Evolutionary conservation across 495 filamentous ascomycete genomes (phyloP).

Genomic region (Aspergillus sclerotioniger): DNA sequence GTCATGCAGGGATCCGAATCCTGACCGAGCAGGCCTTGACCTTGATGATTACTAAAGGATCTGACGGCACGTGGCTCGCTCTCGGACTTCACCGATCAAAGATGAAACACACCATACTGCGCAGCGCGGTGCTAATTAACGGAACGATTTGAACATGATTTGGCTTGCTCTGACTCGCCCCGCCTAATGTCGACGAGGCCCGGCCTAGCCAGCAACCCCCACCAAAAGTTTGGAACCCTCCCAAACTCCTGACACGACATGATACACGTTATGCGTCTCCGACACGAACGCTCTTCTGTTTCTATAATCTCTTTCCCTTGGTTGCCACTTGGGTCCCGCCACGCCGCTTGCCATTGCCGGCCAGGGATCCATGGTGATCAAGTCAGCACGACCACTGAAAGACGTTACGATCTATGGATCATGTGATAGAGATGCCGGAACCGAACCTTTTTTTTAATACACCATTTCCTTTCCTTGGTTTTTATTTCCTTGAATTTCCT

Average conservation of each 20-base stretch:
- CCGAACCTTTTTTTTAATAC: slow-evolving; percentile 18
- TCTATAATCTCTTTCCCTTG: slow-evolving; percentile 19
- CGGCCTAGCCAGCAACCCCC: not conserved
- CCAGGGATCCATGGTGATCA: slow-evolving; percentile 26
- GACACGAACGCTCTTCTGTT: slow-evolving; percentile 16
- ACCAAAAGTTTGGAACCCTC: not conserved
- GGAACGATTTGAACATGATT: slow-evolving; percentile 1
- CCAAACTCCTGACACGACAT: slow-evolving; percentile 14
- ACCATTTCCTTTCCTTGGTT: slow-evolving; percentile 20
- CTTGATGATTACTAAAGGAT: not conserved
- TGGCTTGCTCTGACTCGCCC: not conserved
- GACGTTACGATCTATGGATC: slow-evolving; percentile 49
- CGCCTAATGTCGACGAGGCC: not conserved
- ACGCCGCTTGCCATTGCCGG: slow-evolving; percentile 1
- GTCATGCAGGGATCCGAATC: not conserved
- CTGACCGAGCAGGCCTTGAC: not conserved
- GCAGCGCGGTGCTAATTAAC: not conserved
- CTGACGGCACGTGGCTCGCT: not conserved
- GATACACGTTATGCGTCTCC: slow-evolving; percentile 13
- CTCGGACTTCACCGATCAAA: not conserved
- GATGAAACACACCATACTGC: not conserved
- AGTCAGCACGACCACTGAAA: slow-evolving; percentile 43
- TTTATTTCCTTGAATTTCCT: slow-evolving; percentile 12
- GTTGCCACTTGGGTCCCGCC: slow-evolving; percentile 19
- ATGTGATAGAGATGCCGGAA: slow-evolving; percentile 47